These are phyloP conservation scores for Avena insularis DNA, from an alignment of 176 grass and related monocot genomes.

Conservation along the genomic window DNA sequence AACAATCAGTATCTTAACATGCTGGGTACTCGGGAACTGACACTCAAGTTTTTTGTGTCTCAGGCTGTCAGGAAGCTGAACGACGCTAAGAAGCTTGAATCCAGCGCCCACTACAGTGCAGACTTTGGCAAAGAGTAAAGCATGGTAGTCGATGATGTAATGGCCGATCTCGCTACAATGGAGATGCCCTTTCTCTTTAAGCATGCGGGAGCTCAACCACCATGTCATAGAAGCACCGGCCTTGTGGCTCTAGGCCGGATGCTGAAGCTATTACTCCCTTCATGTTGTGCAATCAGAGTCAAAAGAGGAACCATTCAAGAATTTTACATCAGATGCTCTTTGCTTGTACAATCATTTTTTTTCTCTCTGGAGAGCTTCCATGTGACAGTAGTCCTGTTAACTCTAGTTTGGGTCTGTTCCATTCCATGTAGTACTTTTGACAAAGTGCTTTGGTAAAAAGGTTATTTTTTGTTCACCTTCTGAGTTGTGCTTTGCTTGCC, in stretches of 20 bases:
- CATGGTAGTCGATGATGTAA: background rate
- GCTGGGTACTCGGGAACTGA: background rate
- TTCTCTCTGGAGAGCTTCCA: background rate
- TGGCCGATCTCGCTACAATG: background rate
- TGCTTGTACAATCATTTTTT: slow-evolving; percentile 21
- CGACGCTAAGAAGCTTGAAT: slow-evolving; percentile 95
- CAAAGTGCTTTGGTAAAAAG: background rate
- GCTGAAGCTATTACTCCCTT: slow-evolving; percentile 1
- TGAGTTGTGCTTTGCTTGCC: background rate
- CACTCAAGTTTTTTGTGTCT: background rate
- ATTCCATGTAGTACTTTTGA: slow-evolving; percentile 41
- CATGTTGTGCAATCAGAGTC: slow-evolving; percentile 17
- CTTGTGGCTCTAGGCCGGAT: slow-evolving; percentile 15
- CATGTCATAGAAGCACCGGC: background rate
- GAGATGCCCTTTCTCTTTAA: slow-evolving; percentile 6
- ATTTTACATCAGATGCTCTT: slow-evolving; percentile 31
- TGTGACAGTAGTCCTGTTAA: slow-evolving; percentile 22
- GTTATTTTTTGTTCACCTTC: background rate
- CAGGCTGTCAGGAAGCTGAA: slow-evolving; percentile 94
- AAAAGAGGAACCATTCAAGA: slow-evolving; percentile 37
- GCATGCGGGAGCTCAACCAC: slow-evolving; percentile 7
- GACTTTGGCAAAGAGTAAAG: slow-evolving; percentile 89
- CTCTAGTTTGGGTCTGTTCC: slow-evolving; percentile 29
- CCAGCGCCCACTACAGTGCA: slow-evolving; percentile 86
- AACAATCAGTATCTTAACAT: background rate